A percentile compares a stretch with the other conserved stretches of the same genome.
Conservation (phyloP, 2,329 filamentous ascomycete genomes). For the Cladosporium sp. region DNA sequence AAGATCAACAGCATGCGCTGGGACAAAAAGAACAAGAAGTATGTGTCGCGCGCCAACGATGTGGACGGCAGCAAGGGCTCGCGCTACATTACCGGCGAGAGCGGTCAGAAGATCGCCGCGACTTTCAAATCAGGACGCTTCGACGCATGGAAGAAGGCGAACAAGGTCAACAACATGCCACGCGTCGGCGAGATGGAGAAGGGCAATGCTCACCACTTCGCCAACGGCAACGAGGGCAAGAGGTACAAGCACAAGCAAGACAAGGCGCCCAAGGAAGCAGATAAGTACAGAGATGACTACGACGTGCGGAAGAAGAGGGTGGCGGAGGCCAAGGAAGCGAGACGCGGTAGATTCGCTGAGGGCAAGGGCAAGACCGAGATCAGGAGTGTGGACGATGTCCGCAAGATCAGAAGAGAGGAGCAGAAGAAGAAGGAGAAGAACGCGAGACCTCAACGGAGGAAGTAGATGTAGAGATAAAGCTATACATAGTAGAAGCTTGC, state of each 20-base stretch:
- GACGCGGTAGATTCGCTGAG: conserved; percentile 68
- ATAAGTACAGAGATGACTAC: conserved; percentile 89
- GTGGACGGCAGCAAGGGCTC: conserved; percentile 76
- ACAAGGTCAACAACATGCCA: conserved; percentile 74
- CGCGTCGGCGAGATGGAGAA: conserved; percentile 76
- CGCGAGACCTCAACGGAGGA: conserved; percentile 57
- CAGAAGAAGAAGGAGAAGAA: conserved; percentile 83
- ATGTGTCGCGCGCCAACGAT: conserved; percentile 87
- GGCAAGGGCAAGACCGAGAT: conserved; percentile 74
- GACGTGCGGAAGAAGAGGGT: conserved; percentile 86
- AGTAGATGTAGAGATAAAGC: conserved; percentile 4
- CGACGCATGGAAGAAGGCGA: conserved; percentile 83
- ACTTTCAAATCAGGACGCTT: conserved; percentile 91
- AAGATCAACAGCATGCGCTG: conserved; percentile 73
- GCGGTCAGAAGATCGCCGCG: conserved; percentile 91
- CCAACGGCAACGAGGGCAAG: conserved; percentile 40
- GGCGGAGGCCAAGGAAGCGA: conserved; percentile 79
- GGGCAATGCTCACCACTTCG: conserved; percentile 27
- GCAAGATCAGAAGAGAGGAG: conserved; percentile 72
- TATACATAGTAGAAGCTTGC: neutral
- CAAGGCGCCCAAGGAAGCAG: conserved; percentile 85
- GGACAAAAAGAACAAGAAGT: conserved; percentile 97
- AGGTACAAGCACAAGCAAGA: conserved; percentile 84
- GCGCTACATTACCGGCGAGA: conserved; percentile 78
- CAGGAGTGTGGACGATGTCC: conserved; percentile 76